Percentiles rank a stretch among this genome's conserved stretches.
Conservation (phyloP, 2,329 filamentous ascomycete species). For the Trematosphaeria pertusa region DNA sequence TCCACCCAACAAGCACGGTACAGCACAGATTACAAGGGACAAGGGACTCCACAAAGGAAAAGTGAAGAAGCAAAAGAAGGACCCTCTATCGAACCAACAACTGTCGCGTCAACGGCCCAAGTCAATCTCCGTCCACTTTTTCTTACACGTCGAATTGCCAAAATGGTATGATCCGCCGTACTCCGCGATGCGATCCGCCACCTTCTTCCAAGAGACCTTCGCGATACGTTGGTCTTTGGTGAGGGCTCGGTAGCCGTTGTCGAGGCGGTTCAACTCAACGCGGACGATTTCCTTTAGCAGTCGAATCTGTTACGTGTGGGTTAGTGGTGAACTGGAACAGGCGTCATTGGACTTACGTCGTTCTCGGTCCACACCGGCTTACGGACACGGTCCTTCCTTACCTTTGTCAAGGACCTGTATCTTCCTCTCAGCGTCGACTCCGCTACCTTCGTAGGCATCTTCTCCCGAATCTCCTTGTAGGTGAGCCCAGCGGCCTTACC, state of each 20-base stretch:
- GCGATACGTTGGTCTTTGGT: slow-evolving; percentile 25
- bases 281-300: slow-evolving; percentile 33
- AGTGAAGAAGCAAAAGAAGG: neutral
- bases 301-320: slow-evolving; percentile 28
- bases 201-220: slow-evolving; percentile 66
- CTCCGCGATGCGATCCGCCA: slow-evolving; percentile 60
- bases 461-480: slow-evolving; percentile 68
- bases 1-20: no score
- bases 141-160: slow-evolving; percentile 67
- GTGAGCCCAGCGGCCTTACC: slow-evolving; percentile 64
- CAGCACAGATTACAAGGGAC: neutral
- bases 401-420: slow-evolving; percentile 70
- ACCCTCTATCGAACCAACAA: neutral
- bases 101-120: neutral
- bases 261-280: slow-evolving; percentile 28
- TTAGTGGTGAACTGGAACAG: neutral
- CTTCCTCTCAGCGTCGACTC: slow-evolving; percentile 77
- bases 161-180: slow-evolving; percentile 65
- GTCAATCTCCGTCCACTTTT: slow-evolving; percentile 62
- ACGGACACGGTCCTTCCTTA: slow-evolving; percentile 66
- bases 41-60: neutral
- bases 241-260: slow-evolving; percentile 11
- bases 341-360: slow-evolving; percentile 64
- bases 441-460: slow-evolving; percentile 66
- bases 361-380: slow-evolving; percentile 68